Evolutionary conservation across 495 filamentous ascomycete genomes (phyloP).

Genomic region (Aspergillus kassunensis): DNA sequence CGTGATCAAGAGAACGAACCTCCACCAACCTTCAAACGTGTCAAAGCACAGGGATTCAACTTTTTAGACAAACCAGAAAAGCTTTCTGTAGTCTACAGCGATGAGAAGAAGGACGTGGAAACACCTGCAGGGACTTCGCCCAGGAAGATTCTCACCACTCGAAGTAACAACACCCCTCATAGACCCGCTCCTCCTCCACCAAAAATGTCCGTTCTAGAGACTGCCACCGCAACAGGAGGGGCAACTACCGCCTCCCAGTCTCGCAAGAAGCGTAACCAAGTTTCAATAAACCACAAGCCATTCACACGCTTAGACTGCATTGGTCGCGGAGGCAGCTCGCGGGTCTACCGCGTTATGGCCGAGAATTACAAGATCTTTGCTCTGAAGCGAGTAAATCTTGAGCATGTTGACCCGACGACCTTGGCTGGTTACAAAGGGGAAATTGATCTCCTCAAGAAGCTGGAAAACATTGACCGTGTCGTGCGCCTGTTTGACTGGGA

Average conservation of each 20-base stretch:
- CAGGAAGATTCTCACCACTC: conserved; percentile 63
- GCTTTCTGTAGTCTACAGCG: conserved; percentile 44
- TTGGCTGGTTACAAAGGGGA: conserved; percentile 93
- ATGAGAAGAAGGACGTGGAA: conserved; percentile 45
- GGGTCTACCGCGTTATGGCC: conserved; percentile 94
- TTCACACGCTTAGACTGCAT: conserved; percentile 87
- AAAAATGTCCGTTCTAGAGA: conserved; percentile 92
- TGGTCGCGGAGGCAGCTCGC: conserved; percentile 84
- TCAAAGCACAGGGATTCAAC: conserved; percentile 55
- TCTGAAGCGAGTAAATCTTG: conserved; percentile 85
- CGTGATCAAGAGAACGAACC: conserved; percentile 81
- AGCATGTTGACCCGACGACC: conserved; percentile 79
- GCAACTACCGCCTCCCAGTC: conserved; percentile 66
- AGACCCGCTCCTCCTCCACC: conserved; percentile 79
- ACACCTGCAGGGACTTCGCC: conserved; percentile 50
- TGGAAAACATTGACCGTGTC: conserved; percentile 81
- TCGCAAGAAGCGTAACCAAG: conserved; percentile 69
- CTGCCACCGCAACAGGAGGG: conserved; percentile 80
- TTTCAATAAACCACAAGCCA: conserved; percentile 84
- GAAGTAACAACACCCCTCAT: conserved; percentile 80
- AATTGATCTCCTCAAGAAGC: conserved; percentile 82
- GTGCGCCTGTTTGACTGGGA: conserved; percentile 90
- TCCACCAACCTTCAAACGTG: conserved; percentile 69
- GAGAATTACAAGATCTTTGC: conserved; percentile 95
- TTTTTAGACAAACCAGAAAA: conserved; percentile 60